Conservation (phyloP, 768 basidiomycete genomes). For the Termitomyces sp. region DNA sequence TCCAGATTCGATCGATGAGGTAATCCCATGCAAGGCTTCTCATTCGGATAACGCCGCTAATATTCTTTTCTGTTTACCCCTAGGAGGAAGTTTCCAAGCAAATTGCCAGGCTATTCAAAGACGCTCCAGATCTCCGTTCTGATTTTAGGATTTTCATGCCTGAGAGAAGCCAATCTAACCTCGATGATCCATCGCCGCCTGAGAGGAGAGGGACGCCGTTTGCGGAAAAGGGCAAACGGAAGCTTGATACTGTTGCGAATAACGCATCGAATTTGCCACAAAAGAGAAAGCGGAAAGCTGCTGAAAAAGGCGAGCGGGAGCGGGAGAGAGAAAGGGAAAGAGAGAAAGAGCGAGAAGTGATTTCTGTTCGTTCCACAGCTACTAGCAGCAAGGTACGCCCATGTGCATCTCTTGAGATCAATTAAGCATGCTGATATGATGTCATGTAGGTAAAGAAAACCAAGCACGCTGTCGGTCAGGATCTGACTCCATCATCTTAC, state of each 20-base stretch:
- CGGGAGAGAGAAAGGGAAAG: slow-evolving; percentile 18
- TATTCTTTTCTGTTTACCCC: slow-evolving; percentile 3
- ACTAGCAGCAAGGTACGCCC: slow-evolving; percentile 36
- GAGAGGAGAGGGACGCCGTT: slow-evolving; percentile 32
- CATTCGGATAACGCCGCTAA: slow-evolving; percentile 13
- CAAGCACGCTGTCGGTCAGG: slow-evolving; percentile 36
- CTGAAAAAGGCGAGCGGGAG: slow-evolving; percentile 43
- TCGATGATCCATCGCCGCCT: slow-evolving; percentile 37
- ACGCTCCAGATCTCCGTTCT: slow-evolving; percentile 68
- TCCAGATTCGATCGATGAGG: slow-evolving; percentile 62
- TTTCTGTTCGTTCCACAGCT: slow-evolving; percentile 27
- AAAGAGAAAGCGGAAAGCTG: slow-evolving; percentile 67
- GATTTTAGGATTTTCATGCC: slow-evolving; percentile 80
- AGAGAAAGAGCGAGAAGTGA: slow-evolving; percentile 20
- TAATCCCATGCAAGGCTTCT: slow-evolving; percentile 20
- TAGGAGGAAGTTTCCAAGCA: slow-evolving; percentile 68
- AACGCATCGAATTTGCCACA: slow-evolving; percentile 45
- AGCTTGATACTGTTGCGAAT: slow-evolving; percentile 30
- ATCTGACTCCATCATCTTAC: slow-evolving; percentile 36
- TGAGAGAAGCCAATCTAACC: slow-evolving; percentile 46
- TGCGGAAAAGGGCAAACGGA: slow-evolving; percentile 43
- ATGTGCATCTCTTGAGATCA: slow-evolving; percentile 1
- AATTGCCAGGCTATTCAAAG: slow-evolving; percentile 69
- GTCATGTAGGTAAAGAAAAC: slow-evolving; percentile 28
- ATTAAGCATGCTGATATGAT: background rate